Conservation (phyloP, 192 early-diverging fungal species). For the Mortierella claussenii region DNA sequence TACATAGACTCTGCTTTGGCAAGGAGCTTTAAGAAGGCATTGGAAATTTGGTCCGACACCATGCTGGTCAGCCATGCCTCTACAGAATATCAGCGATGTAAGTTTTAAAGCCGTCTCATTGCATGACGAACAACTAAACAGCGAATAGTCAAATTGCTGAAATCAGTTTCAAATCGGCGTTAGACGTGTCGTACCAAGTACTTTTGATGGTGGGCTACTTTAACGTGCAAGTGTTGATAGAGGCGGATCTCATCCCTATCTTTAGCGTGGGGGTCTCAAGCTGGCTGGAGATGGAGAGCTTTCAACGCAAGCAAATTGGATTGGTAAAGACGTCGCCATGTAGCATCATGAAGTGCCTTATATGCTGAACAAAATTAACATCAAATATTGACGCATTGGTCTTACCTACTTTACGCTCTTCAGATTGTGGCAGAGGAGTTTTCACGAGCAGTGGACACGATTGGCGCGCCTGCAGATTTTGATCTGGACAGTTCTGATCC, state of each 20-base stretch:
- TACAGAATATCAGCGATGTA: conserved; percentile 40
- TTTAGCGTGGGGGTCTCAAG: conserved; percentile 17
- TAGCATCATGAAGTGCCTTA: too few species aligned
- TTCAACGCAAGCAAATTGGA: conserved; percentile 23
- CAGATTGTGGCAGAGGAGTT: conserved; percentile 45
- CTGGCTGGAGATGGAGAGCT: conserved; percentile 41
- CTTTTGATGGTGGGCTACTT: conserved; percentile 42
- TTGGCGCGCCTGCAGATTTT: conserved; percentile 28
- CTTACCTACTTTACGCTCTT: too few species aligned
- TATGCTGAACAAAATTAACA: too few species aligned
- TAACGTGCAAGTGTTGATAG: background rate
- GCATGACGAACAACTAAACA: background rate
- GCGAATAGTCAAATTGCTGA: background rate
- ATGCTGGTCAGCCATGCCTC: conserved; percentile 40
- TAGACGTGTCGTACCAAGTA: conserved; percentile 38
- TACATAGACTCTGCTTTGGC: conserved; percentile 30
- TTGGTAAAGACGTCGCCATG: too few species aligned
- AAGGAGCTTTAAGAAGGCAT: conserved; percentile 18
- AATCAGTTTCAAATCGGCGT: background rate
- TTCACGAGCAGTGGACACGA: conserved; percentile 20
- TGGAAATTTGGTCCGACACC: conserved; percentile 45
- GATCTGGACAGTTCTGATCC: conserved; percentile 13
- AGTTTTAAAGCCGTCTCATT: background rate
- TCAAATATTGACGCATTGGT: too few species aligned
- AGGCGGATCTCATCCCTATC: conserved; percentile 7